phyloP scores from a whole-genome alignment of 129 eudicot species.

The Chrysanthemum seticuspe region DNA sequence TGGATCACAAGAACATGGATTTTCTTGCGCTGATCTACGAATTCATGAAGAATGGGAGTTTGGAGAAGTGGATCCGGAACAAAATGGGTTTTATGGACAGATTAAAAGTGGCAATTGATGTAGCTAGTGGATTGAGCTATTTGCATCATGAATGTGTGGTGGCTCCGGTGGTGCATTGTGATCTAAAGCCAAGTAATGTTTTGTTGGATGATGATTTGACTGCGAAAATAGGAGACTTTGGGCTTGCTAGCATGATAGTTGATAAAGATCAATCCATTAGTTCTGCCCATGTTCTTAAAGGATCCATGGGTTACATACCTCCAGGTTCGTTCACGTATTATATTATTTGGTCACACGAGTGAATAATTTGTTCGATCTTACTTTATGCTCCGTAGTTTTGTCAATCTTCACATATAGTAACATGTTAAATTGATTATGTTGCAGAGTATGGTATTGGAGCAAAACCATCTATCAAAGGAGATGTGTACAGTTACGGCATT shows the following conservation, averaged over 20 bases:
- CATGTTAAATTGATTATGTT: neutral
- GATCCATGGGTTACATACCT: slow-evolving; percentile 74
- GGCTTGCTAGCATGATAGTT: slow-evolving; percentile 58
- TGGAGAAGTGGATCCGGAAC: slow-evolving; percentile 51
- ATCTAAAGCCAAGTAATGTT: slow-evolving; percentile 66
- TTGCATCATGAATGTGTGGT: slow-evolving; percentile 62
- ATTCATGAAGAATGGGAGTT: slow-evolving; percentile 63
- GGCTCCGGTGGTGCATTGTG: slow-evolving; percentile 69
- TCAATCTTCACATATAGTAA: too few relatives aligned
- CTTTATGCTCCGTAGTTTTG: too few relatives aligned
- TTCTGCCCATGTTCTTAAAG: slow-evolving; percentile 48
- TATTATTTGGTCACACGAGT: neutral
- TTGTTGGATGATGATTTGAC: slow-evolving; percentile 56
- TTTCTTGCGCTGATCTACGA: slow-evolving; percentile 62
- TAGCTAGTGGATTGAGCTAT: slow-evolving; percentile 54
- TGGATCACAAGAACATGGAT: slow-evolving; percentile 44
- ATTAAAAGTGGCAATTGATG: slow-evolving; percentile 44
- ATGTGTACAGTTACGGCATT: slow-evolving; percentile 73
- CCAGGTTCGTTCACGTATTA: slow-evolving; percentile 49
- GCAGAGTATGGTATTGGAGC: slow-evolving; percentile 71
- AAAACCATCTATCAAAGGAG: slow-evolving; percentile 70
- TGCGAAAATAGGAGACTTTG: slow-evolving; percentile 67
- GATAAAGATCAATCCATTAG: slow-evolving; percentile 40
- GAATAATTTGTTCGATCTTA: neutral
- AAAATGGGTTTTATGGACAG: slow-evolving; percentile 39